phyloP scores from a whole-genome alignment of 768 basidiomycete genomes.

The Myochromella boudieri region DNA sequence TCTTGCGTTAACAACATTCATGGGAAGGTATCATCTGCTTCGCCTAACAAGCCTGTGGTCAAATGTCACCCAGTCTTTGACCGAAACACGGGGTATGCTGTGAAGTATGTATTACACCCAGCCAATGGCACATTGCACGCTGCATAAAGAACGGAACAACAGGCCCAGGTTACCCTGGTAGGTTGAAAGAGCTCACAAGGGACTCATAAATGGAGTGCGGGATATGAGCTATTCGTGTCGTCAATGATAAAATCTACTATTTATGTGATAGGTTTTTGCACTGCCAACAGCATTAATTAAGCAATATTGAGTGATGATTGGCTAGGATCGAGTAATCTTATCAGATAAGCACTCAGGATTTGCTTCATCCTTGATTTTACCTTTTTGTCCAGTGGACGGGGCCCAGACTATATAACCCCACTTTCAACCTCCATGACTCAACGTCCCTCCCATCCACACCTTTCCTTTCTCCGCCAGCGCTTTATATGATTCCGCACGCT shows the following conservation, averaged over 20 bases:
- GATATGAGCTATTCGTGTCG: constrained; percentile 28
- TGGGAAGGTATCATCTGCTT: no score
- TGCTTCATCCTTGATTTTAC: constrained; percentile 14
- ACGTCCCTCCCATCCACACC: constrained; percentile 19
- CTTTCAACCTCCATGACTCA: constrained; percentile 27
- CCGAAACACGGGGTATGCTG: background rate
- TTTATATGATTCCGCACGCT: constrained; percentile 38
- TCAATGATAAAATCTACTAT: background rate
- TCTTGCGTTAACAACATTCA: no score
- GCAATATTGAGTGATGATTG: background rate
- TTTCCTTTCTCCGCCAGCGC: constrained; percentile 12
- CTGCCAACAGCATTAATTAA: constrained; percentile 11
- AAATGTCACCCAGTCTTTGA: constrained; percentile 1
- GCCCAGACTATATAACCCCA: constrained; percentile 30
- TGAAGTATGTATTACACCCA: constrained; percentile 1
- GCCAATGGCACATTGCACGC: constrained; percentile 23
- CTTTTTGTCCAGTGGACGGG: constrained; percentile 22
- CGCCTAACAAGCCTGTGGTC: no score
- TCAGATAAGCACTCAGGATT: constrained; percentile 25
- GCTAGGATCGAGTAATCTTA: constrained; percentile 21
- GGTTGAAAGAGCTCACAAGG: constrained; percentile 5
- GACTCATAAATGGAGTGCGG: constrained; percentile 23
- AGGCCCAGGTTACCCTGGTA: no score
- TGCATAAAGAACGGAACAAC: constrained; percentile 10
- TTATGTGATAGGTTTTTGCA: background rate